Evolutionary conservation across 305 asterid genomes (phyloP), one percentile per base, ranked within the genome.

Genomic region (Fraxinus greggii): DNA sequence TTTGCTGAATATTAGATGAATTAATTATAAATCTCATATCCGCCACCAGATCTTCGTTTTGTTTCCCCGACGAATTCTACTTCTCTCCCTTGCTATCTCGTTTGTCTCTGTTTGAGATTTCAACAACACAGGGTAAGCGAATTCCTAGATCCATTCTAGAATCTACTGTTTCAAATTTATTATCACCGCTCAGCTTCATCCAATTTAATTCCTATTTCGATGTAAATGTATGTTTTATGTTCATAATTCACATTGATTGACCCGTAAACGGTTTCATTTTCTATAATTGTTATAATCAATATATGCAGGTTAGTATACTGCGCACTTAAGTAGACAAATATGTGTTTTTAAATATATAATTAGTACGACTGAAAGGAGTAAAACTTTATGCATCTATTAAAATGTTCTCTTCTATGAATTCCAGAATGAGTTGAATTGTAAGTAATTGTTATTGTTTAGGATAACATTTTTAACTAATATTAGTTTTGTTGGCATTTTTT

Each of bases 1-100:
- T 45, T 45, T 51, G 23, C 23, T 51, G 9, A 51, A 51, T 51
- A 51, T 51, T 54, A 1, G 65, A 54, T n/a, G 24, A 26, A 63
- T 63, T 24, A 23, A 63, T 63, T 63, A 63, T 26, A 63, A 61
- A 54, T 77, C 63, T 81, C 72, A 45, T 81, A 77, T 63, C 80
- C 28, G 76, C 82, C 86, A 85, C 87, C 87, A 85, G 89, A 91
- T 91, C 94, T 87, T 90, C 74, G 38, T 79, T 78, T 80, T 72
- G 83, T 69, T 73, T 56, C 45, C 56, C 75, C 72, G 61, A 67
- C 63, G 79, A 48, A 72, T 23, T 24, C 32, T 54, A 36, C 38
- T 72, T 75, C 76, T 23, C 73, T 9, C n/a, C 17, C 32, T 63
- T 8, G 75, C 75, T 19, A 21, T 56, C 67, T 56, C 28, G 12